Base-by-base conservation (phyloP, 768 basidiomycete genomes). In the Leucosporidium yakuticum region DNA sequence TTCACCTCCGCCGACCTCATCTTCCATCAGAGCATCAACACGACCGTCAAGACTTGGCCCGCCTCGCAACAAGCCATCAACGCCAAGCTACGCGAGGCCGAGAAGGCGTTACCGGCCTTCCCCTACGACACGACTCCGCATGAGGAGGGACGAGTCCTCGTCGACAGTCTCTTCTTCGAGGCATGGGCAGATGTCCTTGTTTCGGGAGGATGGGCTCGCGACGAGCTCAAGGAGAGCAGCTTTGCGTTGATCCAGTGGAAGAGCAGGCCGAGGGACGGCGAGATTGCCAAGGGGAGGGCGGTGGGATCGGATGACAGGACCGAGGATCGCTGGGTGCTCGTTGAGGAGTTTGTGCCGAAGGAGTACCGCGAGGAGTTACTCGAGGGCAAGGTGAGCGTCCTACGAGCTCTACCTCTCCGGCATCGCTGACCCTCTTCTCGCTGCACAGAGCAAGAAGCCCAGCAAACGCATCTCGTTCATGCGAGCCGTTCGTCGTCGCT, bases 121-220 rank as follows among this genome's bases (percentile, higher is more conserved):
- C 88, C 90, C 0, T 95, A 92, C 89, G 91, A 96, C 75, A 95
- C 90, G 0, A 87, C 87, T 51, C 89, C 92, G 15, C 88, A 91
- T 73, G 89, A 89, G 75, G 69, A 69, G 19, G 64, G 66, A 4
- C 60, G 63, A 15, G 21, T 73, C 47, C 69, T 53, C 29, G 32
- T 98, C 51, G 95, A 99, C 76, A 91, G 92, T 78, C 84, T 88
- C 1, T 97, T 98, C 77, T 75, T 97, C 34, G 91, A 92, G 86
- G 60, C 87, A 84, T 74, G 79, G 79, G 79, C 78, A 36, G 81
- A 82, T 70, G 70, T 81, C 36, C 66, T 74, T 6, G 69, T 74
- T 53, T 65, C 63, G 19, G 69, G 70, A 12, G 74, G 76, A 0
- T 75, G 76, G 74, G 66, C 71, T 3, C 29, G 69, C 23, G 74